Evolutionary conservation across 305 asterid species (phyloP).

Genomic region (Fraxinus velutina): DNA sequence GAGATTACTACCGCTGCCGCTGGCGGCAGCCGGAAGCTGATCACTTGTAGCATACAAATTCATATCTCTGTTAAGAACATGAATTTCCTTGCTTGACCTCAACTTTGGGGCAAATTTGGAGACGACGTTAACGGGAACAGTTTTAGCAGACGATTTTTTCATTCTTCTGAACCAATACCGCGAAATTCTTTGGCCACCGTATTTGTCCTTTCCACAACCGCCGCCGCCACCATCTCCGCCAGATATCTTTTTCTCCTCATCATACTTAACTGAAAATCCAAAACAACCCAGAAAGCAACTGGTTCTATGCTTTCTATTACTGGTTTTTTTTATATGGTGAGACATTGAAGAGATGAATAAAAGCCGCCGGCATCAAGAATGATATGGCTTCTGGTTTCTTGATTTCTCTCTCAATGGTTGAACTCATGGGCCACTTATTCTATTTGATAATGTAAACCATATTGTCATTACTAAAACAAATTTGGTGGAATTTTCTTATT

Average conservation of each 20-base stretch:
- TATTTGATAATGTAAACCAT: background rate
- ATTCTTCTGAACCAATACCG: conserved; percentile 4
- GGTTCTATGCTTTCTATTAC: conserved; percentile 9
- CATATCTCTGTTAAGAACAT: conserved; percentile 4
- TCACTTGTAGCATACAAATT: conserved; percentile 1
- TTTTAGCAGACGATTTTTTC: conserved; percentile 15
- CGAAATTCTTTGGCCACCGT: conserved; percentile 5
- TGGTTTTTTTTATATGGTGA: conserved; percentile 11
- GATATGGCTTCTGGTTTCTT: conserved; percentile 15
- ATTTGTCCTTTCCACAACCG: background rate
- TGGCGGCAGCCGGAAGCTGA: background rate
- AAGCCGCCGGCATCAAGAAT: conserved; percentile 22
- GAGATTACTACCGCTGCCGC: background rate
- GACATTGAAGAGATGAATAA: conserved; percentile 23
- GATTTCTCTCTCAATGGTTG: background rate
- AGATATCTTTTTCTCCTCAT: conserved; percentile 2
- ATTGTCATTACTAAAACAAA: background rate
- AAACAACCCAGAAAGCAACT: conserved; percentile 30
- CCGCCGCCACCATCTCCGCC: background rate
- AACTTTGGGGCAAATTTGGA: background rate
- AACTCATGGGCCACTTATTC: conserved; percentile 2
- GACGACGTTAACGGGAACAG: conserved; percentile 17
- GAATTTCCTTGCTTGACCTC: conserved; percentile 12
- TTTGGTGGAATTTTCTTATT: background rate
- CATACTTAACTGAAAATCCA: conserved; percentile 18